phyloP scores from a whole-genome alignment of 306 rosid species.

The Alnus rubra region DNA sequence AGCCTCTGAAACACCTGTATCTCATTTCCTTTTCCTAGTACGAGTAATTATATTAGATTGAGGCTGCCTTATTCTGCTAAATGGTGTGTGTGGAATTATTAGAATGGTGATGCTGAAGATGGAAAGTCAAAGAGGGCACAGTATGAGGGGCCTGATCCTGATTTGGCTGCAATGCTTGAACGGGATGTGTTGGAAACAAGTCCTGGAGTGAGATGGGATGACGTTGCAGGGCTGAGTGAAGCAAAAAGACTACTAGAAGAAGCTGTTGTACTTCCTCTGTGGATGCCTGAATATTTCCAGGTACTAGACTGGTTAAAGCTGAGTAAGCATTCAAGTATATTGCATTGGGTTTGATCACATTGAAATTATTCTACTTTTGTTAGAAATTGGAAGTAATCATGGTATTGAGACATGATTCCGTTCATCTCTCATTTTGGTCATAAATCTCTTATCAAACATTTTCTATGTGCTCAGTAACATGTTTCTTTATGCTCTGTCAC shows the following conservation, averaged over 20 bases:
- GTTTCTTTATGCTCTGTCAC: not conserved
- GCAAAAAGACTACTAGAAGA: conserved; percentile 98
- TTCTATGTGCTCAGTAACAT: conserved; percentile 8
- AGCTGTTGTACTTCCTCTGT: conserved; percentile 97
- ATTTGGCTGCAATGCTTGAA: conserved; percentile 98
- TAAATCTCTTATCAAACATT: conserved; percentile 8
- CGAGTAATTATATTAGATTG: not conserved
- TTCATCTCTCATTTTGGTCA: conserved; percentile 4
- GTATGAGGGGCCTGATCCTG: conserved; percentile 98
- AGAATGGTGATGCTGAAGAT: conserved; percentile 85
- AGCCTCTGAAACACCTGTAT: not conserved
- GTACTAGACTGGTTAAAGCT: conserved; percentile 41
- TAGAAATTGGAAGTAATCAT: conserved; percentile 2
- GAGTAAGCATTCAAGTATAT: conserved; percentile 2
- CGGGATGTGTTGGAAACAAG: conserved; percentile 92
- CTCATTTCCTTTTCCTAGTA: not conserved
- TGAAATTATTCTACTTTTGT: conserved; percentile 14
- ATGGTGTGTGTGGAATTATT: conserved; percentile 20
- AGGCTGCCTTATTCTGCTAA: not conserved
- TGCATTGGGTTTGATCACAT: conserved; percentile 2
- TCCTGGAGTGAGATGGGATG: conserved; percentile 99
- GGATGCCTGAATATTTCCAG: conserved; percentile 99
- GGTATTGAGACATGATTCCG: not conserved
- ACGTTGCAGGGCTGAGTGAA: conserved; percentile 90
- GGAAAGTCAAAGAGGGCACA: conserved; percentile 74